phyloP scores from a whole-genome alignment of 78 protist species.

The Dictyostelium firmibasis region DNA sequence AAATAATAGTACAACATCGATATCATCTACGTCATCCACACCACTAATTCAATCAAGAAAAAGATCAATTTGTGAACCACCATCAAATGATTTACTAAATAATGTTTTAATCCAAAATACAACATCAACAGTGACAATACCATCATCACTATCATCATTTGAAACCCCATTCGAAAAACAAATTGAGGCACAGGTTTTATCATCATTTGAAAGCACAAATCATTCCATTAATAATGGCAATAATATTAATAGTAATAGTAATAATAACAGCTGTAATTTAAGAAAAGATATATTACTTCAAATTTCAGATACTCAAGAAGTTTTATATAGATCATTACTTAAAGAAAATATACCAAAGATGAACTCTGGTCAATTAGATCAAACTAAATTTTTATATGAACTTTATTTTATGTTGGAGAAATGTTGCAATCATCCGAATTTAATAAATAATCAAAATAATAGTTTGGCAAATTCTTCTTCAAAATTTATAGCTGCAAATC shows the following conservation, averaged over 20 bases:
- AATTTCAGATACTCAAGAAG: conserved; percentile 17
- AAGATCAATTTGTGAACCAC: not conserved
- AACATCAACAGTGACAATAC: not conserved
- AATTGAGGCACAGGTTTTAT: not conserved
- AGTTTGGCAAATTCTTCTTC: not conserved
- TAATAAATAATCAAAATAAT: not conserved
- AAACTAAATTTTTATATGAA: not conserved
- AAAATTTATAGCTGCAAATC: not conserved
- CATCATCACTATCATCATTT: not conserved
- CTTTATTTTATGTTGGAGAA: not conserved
- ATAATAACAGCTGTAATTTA: no score
- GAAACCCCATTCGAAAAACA: not conserved
- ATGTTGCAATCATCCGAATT: conserved; percentile 17
- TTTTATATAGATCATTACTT: not conserved
- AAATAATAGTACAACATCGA: not conserved
- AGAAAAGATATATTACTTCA: conserved; percentile 1
- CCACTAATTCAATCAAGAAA: conserved; percentile 3
- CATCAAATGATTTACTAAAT: not conserved
- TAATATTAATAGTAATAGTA: not conserved
- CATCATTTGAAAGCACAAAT: not conserved
- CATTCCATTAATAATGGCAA: not conserved
- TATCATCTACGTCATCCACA: not conserved
- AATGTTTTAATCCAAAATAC: not conserved
- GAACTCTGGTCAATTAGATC: conserved; percentile 6
- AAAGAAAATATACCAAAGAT: conserved; percentile 47